phyloP scores from a whole-genome alignment of 2,329 filamentous ascomycete genomes.

The Ascochyta clinopodiicola region DNA sequence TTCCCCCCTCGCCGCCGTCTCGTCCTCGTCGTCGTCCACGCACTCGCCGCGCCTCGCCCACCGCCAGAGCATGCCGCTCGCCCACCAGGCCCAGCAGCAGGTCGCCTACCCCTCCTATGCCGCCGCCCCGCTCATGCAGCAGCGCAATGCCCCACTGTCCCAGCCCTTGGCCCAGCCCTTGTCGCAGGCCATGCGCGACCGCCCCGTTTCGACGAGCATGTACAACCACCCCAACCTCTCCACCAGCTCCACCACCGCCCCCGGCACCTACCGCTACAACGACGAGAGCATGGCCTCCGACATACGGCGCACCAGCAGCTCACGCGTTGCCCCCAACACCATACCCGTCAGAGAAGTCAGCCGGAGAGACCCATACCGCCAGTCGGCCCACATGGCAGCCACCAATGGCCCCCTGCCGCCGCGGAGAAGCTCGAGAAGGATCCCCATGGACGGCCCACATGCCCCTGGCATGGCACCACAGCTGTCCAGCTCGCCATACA shows the following conservation, averaged over 20 bases:
- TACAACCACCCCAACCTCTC: slow-evolving; percentile 58
- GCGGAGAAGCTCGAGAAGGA: slow-evolving; percentile 76
- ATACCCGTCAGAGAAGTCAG: slow-evolving; percentile 72
- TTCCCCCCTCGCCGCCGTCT: slow-evolving; percentile 29
- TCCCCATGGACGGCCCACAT: slow-evolving; percentile 59
- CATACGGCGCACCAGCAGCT: slow-evolving; percentile 64
- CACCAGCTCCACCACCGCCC: slow-evolving; percentile 51
- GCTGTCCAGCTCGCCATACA: slow-evolving; percentile 54
- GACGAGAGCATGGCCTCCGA: slow-evolving; percentile 49
- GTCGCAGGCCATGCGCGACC: slow-evolving; percentile 41
- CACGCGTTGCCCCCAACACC: slow-evolving; percentile 66
- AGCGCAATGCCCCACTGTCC: slow-evolving; percentile 28
- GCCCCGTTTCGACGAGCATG: slow-evolving; percentile 55
- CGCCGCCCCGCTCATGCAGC: slow-evolving; percentile 31
- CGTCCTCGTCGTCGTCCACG: slow-evolving; percentile 32
- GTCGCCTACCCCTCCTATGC: slow-evolving; percentile 40
- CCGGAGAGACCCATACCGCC: slow-evolving; percentile 72
- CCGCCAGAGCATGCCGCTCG: slow-evolving; percentile 53
- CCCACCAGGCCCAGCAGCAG: slow-evolving; percentile 51
- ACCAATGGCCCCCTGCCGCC: slow-evolving; percentile 72
- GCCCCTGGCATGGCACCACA: slow-evolving; percentile 26
- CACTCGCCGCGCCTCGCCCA: slow-evolving; percentile 48
- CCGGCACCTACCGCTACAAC: slow-evolving; percentile 55
- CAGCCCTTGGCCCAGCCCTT: slow-evolving; percentile 25
- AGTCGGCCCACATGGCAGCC: slow-evolving; percentile 60